Conservation (phyloP, 2,329 filamentous ascomycete species). For the Fusarium denticulatum region DNA sequence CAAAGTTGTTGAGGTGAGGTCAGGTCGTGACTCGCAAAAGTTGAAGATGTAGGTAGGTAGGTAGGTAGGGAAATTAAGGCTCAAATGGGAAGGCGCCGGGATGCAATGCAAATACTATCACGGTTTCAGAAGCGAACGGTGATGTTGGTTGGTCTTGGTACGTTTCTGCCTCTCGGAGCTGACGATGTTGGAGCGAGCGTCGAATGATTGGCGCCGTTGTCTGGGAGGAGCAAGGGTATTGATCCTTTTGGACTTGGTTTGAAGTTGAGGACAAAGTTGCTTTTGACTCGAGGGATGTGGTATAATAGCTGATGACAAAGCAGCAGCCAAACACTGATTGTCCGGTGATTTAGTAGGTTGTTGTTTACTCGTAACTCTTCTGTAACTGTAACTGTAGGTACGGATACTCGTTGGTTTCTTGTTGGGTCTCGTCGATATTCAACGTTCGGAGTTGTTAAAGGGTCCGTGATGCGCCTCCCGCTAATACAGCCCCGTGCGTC, state of each 20-base stretch:
- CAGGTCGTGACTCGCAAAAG: not conserved
- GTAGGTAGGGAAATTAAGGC: conserved; percentile 19
- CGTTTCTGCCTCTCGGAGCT: conserved; percentile 8
- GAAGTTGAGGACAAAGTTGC: not conserved
- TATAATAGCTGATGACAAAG: not conserved
- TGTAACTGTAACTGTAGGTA: not conserved
- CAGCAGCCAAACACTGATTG: not conserved
- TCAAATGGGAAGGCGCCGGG: conserved; percentile 24
- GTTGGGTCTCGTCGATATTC: not conserved
- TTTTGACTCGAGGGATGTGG: not conserved
- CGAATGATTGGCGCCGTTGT: conserved; percentile 42
- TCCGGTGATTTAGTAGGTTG: not conserved
- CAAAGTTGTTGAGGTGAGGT: not conserved
- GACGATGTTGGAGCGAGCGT: conserved; percentile 31
- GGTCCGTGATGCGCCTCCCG: conserved; percentile 33
- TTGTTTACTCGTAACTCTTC: not conserved
- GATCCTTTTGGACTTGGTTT: conserved; percentile 21
- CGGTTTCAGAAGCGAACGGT: conserved; percentile 28
- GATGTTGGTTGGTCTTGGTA: conserved; percentile 31
- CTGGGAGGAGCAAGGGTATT: conserved; percentile 37
- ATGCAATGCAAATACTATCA: conserved; percentile 23
- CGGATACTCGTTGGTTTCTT: not conserved
- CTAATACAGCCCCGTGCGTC: conserved; percentile 38
- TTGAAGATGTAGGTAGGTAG: not conserved
- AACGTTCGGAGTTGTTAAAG: conserved; percentile 22